Evolutionary conservation across 2,329 filamentous ascomycete species (phyloP), one percentile per base, ranked within the genome.

Genomic region (Huntiella moniliformis): DNA sequence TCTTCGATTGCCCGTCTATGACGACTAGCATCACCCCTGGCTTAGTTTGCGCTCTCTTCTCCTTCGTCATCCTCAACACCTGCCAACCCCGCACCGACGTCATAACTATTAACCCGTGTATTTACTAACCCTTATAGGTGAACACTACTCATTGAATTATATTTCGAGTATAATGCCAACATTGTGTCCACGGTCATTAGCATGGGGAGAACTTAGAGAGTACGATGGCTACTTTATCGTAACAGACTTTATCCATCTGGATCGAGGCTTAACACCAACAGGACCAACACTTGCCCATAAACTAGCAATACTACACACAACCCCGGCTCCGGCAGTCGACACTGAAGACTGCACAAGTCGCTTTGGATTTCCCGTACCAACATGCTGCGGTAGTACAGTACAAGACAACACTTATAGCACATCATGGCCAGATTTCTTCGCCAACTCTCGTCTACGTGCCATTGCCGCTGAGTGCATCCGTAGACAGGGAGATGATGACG

Each of bases 391-490:
- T 2, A 74, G 83, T 39, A 91, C 84, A 5, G 71, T 71, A 36
- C 88, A 95, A 61, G 74, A 85, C 41, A 96, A 95, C 57, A 63
- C 63, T 0, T 93, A 73, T 63, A 71, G 67, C 41, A 62, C 66
- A 4, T 80, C 74, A 8, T 96, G 88, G 88, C 75, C 82, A 1
- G 77, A 84, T 0, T 95, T 96, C 56, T 95, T 84, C 58, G 82
- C 80, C 1, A 69, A 92, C 28, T 78, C 79, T 53, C 68, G 87
- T 3, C 61, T 95, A 42, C 66, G 77, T 8, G 68, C 67, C 42
- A 78, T 95, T 40, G 44, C 44, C 22, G 35, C 37, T 11, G 40
- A 44, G 12, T 42, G 45, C 15, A 39, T 37, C 6, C 39, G 42
- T 33, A 44, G 31, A 15, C 46, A 48, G 28, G 46, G 44, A 15